phyloP scores from a whole-genome alignment of 805 yeast genomes.

The Millerozyma miso region DNA sequence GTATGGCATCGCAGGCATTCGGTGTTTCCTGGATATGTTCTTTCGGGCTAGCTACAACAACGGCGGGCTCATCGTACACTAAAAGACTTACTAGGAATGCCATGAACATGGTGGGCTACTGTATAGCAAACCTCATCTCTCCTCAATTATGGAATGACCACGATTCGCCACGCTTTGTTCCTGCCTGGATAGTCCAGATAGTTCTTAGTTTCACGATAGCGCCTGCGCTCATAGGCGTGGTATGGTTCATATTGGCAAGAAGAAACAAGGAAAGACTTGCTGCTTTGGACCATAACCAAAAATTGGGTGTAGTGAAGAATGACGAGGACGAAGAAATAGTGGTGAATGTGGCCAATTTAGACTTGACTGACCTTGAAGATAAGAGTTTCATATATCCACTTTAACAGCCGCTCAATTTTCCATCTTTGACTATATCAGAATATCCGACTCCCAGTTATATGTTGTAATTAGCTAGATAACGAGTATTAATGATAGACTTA shows the following conservation, averaged over 20 bases:
- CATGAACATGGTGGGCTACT: slow-evolving; percentile 41
- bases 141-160: slow-evolving; percentile 52
- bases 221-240: slow-evolving; percentile 34
- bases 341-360: slow-evolving; percentile 44
- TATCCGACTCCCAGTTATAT: neutral
- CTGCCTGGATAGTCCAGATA: slow-evolving; percentile 50
- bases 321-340: slow-evolving; percentile 23
- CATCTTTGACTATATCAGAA: neutral
- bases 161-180: slow-evolving; percentile 38
- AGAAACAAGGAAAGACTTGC: slow-evolving; percentile 40
- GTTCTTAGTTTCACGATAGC: slow-evolving; percentile 47
- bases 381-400: slow-evolving; percentile 49
- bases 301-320: slow-evolving; percentile 21
- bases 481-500: too few relatives aligned
- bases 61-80: slow-evolving; percentile 43
- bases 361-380: slow-evolving; percentile 52
- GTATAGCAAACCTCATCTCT: slow-evolving; percentile 48
- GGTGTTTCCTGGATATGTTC: slow-evolving; percentile 37
- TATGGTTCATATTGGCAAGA: slow-evolving; percentile 36
- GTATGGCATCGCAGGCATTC: slow-evolving; percentile 43
- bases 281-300: neutral
- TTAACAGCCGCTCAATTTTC: slow-evolving; percentile 9
- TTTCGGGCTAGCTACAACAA: slow-evolving; percentile 25
- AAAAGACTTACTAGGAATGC: slow-evolving; percentile 47
- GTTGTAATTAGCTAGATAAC: neutral